Evolutionary conservation across 1,284 basidiomycete species (phyloP).

Genomic region (Pseudozyma hubeiensis): DNA sequence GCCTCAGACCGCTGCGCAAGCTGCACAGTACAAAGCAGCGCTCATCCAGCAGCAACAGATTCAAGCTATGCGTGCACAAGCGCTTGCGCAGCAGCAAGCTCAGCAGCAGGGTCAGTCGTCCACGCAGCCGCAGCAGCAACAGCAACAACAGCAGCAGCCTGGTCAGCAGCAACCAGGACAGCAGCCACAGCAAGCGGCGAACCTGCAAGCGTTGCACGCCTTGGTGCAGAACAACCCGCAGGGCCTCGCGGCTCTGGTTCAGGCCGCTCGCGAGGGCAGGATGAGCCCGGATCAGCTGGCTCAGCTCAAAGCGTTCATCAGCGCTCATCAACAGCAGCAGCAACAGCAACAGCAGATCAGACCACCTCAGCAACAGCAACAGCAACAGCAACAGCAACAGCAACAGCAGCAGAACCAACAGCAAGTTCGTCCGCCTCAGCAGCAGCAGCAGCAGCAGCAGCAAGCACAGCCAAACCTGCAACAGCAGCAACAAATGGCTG

Average conservation of each 20-base stretch:
- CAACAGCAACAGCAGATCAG: slow-evolving; percentile 13
- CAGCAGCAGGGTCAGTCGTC: slow-evolving; percentile 38
- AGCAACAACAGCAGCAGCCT: slow-evolving; percentile 21
- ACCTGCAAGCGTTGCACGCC: slow-evolving; percentile 51
- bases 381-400: slow-evolving; percentile 26
- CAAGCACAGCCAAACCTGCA: slow-evolving; percentile 22
- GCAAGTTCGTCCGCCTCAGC: slow-evolving; percentile 9
- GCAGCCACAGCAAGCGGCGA: slow-evolving; percentile 39
- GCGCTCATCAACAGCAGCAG: slow-evolving; percentile 46
- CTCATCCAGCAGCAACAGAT: slow-evolving; percentile 54
- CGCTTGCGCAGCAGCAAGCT: slow-evolving; percentile 41
- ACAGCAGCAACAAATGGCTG: slow-evolving; percentile 35
- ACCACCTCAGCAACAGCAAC: slow-evolving; percentile 21
- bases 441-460: slow-evolving; percentile 25
- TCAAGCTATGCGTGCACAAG: slow-evolving; percentile 45
- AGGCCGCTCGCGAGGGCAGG: slow-evolving; percentile 60
- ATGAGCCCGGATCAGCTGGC: slow-evolving; percentile 58
- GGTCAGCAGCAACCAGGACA: slow-evolving; percentile 12
- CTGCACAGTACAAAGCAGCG: slow-evolving; percentile 48
- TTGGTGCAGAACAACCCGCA: slow-evolving; percentile 61
- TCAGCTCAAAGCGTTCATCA: slow-evolving; percentile 52
- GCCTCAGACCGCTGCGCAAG: slow-evolving; percentile 35
- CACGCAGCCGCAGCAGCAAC: slow-evolving; percentile 21
- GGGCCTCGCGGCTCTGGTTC: slow-evolving; percentile 53
- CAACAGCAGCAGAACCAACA: slow-evolving; percentile 30